Conservation (phyloP, 73 alveolate species). For the Symbiodinium pilosum region DNA sequence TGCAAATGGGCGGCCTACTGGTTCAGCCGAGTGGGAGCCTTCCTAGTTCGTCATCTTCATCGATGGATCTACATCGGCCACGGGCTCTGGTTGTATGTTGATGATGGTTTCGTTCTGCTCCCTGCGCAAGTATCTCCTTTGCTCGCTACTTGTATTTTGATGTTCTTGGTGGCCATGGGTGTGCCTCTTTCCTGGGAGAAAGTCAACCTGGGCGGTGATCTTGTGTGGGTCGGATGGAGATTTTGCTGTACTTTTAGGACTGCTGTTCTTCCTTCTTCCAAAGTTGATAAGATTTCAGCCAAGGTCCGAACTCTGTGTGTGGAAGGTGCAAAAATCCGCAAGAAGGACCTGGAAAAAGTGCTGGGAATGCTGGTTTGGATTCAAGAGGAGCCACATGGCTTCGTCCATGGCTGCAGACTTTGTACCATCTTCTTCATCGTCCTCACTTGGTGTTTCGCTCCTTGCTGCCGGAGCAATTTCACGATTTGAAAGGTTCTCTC, state of each 20-base stretch:
- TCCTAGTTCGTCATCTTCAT: neutral
- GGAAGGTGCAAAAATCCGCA: neutral
- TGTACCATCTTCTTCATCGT: neutral
- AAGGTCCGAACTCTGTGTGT: neutral
- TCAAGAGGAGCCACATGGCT: neutral
- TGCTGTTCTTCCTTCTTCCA: neutral
- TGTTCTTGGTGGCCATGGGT: neutral
- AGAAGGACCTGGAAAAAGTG: neutral
- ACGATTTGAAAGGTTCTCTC: neutral
- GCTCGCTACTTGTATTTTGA: neutral
- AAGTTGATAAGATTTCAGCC: neutral
- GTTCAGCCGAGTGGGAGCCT: neutral
- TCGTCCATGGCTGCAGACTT: neutral
- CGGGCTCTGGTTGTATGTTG: neutral
- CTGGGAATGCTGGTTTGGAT: neutral
- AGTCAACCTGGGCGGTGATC: neutral
- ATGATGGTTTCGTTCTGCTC: neutral
- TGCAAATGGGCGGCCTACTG: neutral
- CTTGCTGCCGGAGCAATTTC: neutral
- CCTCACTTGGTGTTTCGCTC: neutral
- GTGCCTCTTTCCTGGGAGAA: slow-evolving; percentile 16
- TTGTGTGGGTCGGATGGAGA: neutral
- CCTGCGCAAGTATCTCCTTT: neutral
- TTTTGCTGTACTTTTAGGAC: neutral
- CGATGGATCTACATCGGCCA: neutral